These are phyloP conservation scores for Brassica balearica DNA, from an alignment of 441 rosid species.

Conservation along the genomic window DNA sequence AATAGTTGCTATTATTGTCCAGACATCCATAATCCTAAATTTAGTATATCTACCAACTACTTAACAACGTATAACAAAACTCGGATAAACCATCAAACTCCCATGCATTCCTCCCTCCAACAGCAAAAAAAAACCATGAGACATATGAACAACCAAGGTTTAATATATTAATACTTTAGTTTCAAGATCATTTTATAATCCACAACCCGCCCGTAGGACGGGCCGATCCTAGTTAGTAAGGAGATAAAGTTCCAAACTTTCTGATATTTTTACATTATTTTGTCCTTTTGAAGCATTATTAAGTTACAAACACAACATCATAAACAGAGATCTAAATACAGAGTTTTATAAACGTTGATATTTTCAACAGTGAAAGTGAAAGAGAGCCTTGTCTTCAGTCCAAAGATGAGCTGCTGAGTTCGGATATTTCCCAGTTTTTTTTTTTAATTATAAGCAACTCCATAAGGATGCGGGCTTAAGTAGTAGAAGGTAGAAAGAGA, in stretches of 20 bases:
- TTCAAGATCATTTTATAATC: neutral
- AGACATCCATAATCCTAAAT: no score
- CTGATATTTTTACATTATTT: neutral
- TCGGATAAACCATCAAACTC: no score
- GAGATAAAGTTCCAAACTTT: neutral
- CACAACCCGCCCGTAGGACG: no score
- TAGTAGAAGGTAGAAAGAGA: constrained; percentile 51
- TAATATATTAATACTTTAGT: neutral
- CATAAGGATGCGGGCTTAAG: constrained; percentile 71
- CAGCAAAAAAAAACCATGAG: no score
- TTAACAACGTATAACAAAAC: neutral
- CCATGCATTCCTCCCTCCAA: no score
- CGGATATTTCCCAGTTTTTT: neutral
- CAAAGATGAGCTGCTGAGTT: neutral
- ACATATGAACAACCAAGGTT: neutral
- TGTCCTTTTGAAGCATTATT: neutral
- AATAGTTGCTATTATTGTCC: no score
- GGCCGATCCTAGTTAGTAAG: no score
- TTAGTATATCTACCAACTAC: neutral
- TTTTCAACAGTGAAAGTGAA: constrained; percentile 8
- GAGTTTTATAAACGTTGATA: neutral
- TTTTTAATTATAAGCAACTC: constrained; percentile 62
- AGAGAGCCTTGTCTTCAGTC: neutral
- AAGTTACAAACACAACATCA: neutral
- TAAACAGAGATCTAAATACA: neutral